Base-by-base conservation (phyloP, 768 basidiomycete species). In the Suillus tomentosus region DNA sequence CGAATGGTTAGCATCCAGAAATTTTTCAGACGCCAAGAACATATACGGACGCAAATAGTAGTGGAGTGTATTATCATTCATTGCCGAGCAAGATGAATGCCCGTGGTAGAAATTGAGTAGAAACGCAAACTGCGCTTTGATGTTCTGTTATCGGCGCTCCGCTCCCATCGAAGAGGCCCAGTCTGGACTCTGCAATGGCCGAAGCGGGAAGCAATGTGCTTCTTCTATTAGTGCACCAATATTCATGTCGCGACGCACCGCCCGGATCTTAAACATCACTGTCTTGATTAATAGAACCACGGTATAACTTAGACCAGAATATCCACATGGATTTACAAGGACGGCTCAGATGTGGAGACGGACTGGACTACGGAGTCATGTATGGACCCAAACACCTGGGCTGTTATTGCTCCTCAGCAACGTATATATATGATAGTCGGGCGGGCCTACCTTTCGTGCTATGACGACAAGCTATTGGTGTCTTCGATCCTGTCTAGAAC, bases 381-480 rank as follows among this genome's bases (percentile, higher is more conserved):
- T 78, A 88, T 88, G 86, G 90, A 92, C 74, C 90, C 90, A 50
- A 88, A 89, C 77, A 89, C 88, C 88, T 10, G 36, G 36, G 36
- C 7, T 10, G 88, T 92, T 74, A 92, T 90, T n/a, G 89, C 90
- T 5, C 91, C 90, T 86, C 87, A 31, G 88, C 88, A 24, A 90
- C 89, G 31, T 31, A 31, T 31, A 90, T 45, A 5, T n/a, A 19
- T 5, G 45, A n/a, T 45, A 13, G 42, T n/a, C 45, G 5, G 5
- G 45, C 8, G 43, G 43, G 3, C n/a, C 45, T 13, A 47, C 90
- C 3, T 92, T 92, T 67, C 91, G 89, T 27, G 89, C 87, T 0
- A 92, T 92, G 90, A 87, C 91, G 77, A 87, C 80, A 8, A 71
- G 87, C 87, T 2, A 81, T 86, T 61, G 82, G 79, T 31, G 75